A percentile compares a stretch with the other conserved stretches of the same genome.
phyloP scores from a whole-genome alignment of 169 alveolate genomes.

The Plasmodium berghei region DNA sequence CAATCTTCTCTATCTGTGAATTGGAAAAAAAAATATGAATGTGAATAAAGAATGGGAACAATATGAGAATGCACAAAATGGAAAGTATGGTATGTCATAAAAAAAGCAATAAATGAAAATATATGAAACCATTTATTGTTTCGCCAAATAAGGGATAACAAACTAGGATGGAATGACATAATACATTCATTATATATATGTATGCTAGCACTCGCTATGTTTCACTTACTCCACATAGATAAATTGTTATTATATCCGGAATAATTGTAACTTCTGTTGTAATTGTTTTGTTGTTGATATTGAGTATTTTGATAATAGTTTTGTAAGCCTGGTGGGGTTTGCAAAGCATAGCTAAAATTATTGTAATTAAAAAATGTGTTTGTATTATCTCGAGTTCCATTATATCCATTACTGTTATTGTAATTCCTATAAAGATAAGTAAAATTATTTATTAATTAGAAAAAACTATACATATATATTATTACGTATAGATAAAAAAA shows the following conservation, averaged over 20 bases:
- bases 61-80: too few relatives aligned
- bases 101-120: too few relatives aligned
- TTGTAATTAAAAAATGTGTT: slow-evolving; percentile 65
- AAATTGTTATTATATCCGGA: slow-evolving; percentile 63
- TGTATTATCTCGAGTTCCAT: slow-evolving; percentile 55
- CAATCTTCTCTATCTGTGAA: slow-evolving; percentile 65
- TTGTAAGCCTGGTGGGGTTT: slow-evolving; percentile 72
- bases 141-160: too few relatives aligned
- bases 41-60: not conserved
- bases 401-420: slow-evolving; percentile 64
- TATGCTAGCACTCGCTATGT: not conserved
- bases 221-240: slow-evolving; percentile 76
- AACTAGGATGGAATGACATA: too few relatives aligned
- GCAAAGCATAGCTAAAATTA: slow-evolving; percentile 36
- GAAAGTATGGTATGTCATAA: too few relatives aligned
- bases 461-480: not conserved
- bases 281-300: slow-evolving; percentile 72
- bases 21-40: slow-evolving; percentile 1
- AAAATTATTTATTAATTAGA: not conserved
- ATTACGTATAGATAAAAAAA: not conserved
- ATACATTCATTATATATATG: too few relatives aligned
- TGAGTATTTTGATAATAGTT: slow-evolving; percentile 61
- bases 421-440: slow-evolving; percentile 27
- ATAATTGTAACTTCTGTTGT: slow-evolving; percentile 64
- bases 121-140: too few relatives aligned